These are phyloP conservation scores for Bruguiera hainesii DNA, from an alignment of 441 rosid genomes.

Conservation along the genomic window DNA sequence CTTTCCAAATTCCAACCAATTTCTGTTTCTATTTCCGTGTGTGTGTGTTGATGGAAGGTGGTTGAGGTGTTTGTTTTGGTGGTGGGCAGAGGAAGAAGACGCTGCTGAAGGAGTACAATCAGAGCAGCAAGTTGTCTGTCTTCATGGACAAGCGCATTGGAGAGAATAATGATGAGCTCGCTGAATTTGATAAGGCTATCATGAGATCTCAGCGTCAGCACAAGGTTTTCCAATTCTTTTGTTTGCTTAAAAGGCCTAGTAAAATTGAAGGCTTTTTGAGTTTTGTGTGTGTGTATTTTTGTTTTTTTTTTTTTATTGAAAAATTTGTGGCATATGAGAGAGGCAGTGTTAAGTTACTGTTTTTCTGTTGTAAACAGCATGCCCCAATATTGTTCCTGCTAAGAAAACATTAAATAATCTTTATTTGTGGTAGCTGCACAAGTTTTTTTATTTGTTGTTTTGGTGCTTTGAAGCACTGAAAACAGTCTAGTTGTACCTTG, in stretches of 20 bases:
- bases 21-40: neutral
- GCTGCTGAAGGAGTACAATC: constrained; percentile 75
- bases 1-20: neutral
- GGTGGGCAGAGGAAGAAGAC: constrained; percentile 65
- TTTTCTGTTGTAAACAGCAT: too few species aligned
- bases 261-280: too few species aligned
- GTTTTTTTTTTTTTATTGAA: neutral
- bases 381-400: too few species aligned
- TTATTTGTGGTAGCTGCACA: too few species aligned
- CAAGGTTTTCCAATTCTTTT: constrained; percentile 41
- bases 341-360: too few species aligned
- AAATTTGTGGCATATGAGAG: too few species aligned
- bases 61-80: constrained; percentile 1
- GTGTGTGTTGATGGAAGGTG: neutral
- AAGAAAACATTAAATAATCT: too few species aligned
- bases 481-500: too few species aligned
- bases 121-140: constrained; percentile 60
- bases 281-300: too few species aligned
- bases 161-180: constrained; percentile 61
- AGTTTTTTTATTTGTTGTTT: neutral
- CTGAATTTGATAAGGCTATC: constrained; percentile 74
- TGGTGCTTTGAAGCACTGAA: neutral
- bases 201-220: constrained; percentile 84
- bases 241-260: too few species aligned
- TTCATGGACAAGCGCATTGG: constrained; percentile 84